Conservation (phyloP, 2,329 filamentous ascomycete species). For the Penicillium thymicola region DNA sequence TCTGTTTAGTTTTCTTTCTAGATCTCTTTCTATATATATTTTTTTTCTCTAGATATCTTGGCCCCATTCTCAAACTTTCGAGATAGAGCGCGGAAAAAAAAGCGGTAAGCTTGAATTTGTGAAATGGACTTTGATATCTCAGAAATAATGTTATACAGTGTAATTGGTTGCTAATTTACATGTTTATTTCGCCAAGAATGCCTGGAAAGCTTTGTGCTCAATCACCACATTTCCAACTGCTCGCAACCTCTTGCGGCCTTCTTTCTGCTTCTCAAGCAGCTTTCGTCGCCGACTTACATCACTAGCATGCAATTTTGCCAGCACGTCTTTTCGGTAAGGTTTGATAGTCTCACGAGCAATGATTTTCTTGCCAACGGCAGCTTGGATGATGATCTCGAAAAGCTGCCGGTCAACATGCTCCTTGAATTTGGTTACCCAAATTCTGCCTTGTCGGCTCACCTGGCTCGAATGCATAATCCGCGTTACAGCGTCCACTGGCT, state of each 20-base stretch:
- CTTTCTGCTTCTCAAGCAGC: conserved; percentile 93
- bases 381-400: conserved; percentile 96
- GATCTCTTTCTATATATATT: too few relatives aligned
- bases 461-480: conserved; percentile 82
- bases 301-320: conserved; percentile 87
- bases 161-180: conserved; percentile 14
- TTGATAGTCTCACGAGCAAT: conserved; percentile 93
- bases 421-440: conserved; percentile 95
- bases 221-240: conserved; percentile 84
- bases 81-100: too few relatives aligned
- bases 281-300: conserved; percentile 81
- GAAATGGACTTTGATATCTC: too few relatives aligned
- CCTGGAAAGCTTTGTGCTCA: conserved; percentile 92
- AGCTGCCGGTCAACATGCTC: conserved; percentile 94
- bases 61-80: too few relatives aligned
- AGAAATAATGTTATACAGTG: conserved; percentile 5
- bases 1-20: too few relatives aligned
- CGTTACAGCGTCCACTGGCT: conserved; percentile 90
- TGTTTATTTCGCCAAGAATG: conserved; percentile 74
- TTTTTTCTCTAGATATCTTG: too few relatives aligned
- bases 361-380: conserved; percentile 75
- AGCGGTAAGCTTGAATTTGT: too few relatives aligned
- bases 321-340: conserved; percentile 91
- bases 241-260: conserved; percentile 81
- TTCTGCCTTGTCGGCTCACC: conserved; percentile 72